Conservation (phyloP, 1,139 yeast genomes). For the Yarrowia galli region DNA sequence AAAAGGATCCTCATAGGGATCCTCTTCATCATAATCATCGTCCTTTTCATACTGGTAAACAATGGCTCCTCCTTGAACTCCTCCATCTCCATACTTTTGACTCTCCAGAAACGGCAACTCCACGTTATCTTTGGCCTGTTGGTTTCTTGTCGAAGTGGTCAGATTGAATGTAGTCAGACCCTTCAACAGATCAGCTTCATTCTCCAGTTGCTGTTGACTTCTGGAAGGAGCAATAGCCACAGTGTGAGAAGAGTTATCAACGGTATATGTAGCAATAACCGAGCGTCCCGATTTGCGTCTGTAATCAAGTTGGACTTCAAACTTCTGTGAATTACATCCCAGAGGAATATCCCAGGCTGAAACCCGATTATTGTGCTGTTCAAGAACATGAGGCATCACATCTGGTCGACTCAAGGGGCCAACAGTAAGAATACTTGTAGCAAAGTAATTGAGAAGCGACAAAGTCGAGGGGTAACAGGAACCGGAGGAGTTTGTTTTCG, state of each 20-base stretch:
- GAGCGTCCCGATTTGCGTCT: slow-evolving; percentile 88
- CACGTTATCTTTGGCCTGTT: slow-evolving; percentile 78
- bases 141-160: slow-evolving; percentile 76
- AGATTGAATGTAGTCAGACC: slow-evolving; percentile 88
- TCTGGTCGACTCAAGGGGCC: slow-evolving; percentile 52
- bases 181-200: slow-evolving; percentile 58
- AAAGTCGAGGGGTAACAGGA: slow-evolving; percentile 59
- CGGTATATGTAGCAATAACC: slow-evolving; percentile 60
- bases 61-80: slow-evolving; percentile 69
- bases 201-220: slow-evolving; percentile 49
- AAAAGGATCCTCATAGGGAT: slow-evolving; percentile 96
- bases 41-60: slow-evolving; percentile 86
- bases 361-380: slow-evolving; percentile 56
- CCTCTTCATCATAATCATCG: slow-evolving; percentile 96
- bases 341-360: slow-evolving; percentile 60
- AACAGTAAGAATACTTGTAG: slow-evolving; percentile 72
- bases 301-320: slow-evolving; percentile 63
- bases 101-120: slow-evolving; percentile 91
- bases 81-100: slow-evolving; percentile 77
- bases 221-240: slow-evolving; percentile 46
- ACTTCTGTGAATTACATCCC: slow-evolving; percentile 58
- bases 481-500: slow-evolving; percentile 45
- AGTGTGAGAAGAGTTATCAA: slow-evolving; percentile 62
- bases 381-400: slow-evolving; percentile 54
- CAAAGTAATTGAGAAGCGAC: slow-evolving; percentile 65